These are phyloP conservation scores for Oryza longistaminata DNA, from an alignment of 176 grass and related monocot genomes.

Conservation along the genomic window DNA sequence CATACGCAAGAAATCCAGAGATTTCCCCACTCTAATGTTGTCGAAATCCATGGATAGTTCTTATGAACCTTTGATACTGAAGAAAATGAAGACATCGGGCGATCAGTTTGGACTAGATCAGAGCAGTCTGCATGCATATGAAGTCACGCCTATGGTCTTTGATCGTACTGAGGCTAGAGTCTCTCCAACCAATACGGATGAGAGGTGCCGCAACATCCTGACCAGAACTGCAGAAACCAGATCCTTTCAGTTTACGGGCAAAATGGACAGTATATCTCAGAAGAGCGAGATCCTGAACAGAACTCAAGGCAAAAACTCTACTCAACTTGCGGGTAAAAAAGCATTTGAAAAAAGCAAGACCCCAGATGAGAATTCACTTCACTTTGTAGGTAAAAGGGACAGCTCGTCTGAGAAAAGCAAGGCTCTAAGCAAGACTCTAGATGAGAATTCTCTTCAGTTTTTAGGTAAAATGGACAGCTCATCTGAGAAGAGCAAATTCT, in stretches of 20 bases:
- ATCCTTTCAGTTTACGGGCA: slow-evolving; percentile 20
- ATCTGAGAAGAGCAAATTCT: slow-evolving; percentile 35
- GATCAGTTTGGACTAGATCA: slow-evolving; percentile 47
- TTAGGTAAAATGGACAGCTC: neutral
- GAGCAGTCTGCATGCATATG: slow-evolving; percentile 25
- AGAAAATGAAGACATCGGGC: slow-evolving; percentile 45
- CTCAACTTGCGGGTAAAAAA: neutral
- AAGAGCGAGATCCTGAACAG: slow-evolving; percentile 35
- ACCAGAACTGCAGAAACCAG: slow-evolving; percentile 28
- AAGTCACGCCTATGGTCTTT: slow-evolving; percentile 33
- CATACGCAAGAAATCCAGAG: slow-evolving; percentile 86
- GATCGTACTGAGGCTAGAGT: slow-evolving; percentile 31
- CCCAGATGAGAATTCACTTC: neutral
- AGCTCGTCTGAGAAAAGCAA: slow-evolving; percentile 34
- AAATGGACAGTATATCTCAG: slow-evolving; percentile 21
- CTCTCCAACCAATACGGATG: slow-evolving; percentile 42
- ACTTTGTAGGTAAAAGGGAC: neutral
- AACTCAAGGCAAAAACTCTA: slow-evolving; percentile 28
- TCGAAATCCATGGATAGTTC: slow-evolving; percentile 77
- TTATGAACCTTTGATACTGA: slow-evolving; percentile 66
- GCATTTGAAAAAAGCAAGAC: slow-evolving; percentile 32
- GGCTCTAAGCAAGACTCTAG: slow-evolving; percentile 18
- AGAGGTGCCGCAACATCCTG: slow-evolving; percentile 37
- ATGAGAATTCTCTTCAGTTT: neutral
- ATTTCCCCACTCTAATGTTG: slow-evolving; percentile 55